These are phyloP conservation scores for Aurantiochytrium sp. DNA, from an alignment of 108 stramenopile genomes.

Conservation along the genomic window DNA sequence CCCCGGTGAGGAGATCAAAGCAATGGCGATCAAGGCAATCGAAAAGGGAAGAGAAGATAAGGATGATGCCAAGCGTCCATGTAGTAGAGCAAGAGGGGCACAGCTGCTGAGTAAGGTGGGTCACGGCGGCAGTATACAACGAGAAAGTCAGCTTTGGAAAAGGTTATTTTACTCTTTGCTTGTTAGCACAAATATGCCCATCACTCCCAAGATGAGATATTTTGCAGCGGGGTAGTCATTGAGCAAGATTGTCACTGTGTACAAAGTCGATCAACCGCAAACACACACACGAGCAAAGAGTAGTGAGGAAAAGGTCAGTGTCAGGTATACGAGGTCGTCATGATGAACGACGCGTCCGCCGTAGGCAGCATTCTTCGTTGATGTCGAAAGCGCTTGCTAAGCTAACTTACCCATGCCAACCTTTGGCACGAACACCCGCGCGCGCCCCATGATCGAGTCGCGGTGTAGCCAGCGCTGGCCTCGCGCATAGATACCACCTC, in stretches of 20 bases:
- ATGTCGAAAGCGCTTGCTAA: not conserved
- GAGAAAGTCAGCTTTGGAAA: too few relatives aligned
- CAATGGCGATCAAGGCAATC: too few relatives aligned
- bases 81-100: too few relatives aligned
- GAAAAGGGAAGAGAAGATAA: too few relatives aligned
- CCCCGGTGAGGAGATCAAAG: too few relatives aligned
- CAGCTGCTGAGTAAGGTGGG: too few relatives aligned
- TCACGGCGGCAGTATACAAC: too few relatives aligned
- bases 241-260: slow-evolving; percentile 97
- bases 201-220: slow-evolving; percentile 92
- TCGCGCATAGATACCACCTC: slow-evolving; percentile 78
- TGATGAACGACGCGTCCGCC: not conserved
- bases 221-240: slow-evolving; percentile 98
- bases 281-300: not conserved
- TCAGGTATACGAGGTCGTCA: not conserved
- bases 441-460: slow-evolving; percentile 94
- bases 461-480: slow-evolving; percentile 97
- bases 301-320: too few relatives aligned
- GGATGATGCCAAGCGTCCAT: too few relatives aligned
- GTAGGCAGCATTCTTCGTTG: not conserved
- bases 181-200: slow-evolving; percentile 97
- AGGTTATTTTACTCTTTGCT: slow-evolving; percentile 68
- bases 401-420: not conserved
- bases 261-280: slow-evolving; percentile 79
- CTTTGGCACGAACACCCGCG: slow-evolving; percentile 28